These are phyloP conservation scores for Epichloe elymi DNA, from an alignment of 2,329 filamentous ascomycete genomes.

Conservation along the genomic window DNA sequence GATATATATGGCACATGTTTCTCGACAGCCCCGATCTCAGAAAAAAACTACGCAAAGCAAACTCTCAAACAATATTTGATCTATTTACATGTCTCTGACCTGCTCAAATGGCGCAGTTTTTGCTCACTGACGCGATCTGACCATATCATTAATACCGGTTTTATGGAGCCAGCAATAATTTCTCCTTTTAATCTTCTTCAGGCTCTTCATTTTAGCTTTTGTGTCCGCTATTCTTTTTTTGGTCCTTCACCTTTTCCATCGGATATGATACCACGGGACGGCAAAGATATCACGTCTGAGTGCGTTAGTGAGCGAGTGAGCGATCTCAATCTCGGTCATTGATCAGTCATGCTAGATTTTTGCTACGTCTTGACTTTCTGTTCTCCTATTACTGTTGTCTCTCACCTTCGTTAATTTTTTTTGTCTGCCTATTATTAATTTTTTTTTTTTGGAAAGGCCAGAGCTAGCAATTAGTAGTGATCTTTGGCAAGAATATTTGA, in stretches of 20 bases:
- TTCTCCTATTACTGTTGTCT: constrained; percentile 3
- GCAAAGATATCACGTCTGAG: constrained; percentile 3
- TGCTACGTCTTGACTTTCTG: constrained; percentile 9
- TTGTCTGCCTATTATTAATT: constrained; percentile 6
- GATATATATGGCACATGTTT: background rate
- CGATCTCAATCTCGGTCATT: constrained; percentile 3
- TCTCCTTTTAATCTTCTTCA: background rate
- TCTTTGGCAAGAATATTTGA: background rate
- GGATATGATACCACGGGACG: constrained; percentile 16
- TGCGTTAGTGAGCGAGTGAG: constrained; percentile 3
- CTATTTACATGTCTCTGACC: background rate
- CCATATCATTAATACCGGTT: background rate
- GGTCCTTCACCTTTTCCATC: background rate
- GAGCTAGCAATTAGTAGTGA: background rate
- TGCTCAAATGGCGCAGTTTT: background rate
- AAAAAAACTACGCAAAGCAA: no score
- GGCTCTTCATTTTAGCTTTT: constrained; percentile 6
- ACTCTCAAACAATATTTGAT: background rate
- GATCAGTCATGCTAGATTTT: constrained; percentile 4
- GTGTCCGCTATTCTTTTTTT: constrained; percentile 7
- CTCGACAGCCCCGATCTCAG: background rate
- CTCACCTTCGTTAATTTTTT: constrained; percentile 2
- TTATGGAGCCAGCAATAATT: constrained; percentile 1
- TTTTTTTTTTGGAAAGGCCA: constrained; percentile 3
- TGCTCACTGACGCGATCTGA: background rate